These are phyloP conservation scores for Didymella lethalis DNA, from an alignment of 2,329 filamentous ascomycete genomes.

Conservation along the genomic window DNA sequence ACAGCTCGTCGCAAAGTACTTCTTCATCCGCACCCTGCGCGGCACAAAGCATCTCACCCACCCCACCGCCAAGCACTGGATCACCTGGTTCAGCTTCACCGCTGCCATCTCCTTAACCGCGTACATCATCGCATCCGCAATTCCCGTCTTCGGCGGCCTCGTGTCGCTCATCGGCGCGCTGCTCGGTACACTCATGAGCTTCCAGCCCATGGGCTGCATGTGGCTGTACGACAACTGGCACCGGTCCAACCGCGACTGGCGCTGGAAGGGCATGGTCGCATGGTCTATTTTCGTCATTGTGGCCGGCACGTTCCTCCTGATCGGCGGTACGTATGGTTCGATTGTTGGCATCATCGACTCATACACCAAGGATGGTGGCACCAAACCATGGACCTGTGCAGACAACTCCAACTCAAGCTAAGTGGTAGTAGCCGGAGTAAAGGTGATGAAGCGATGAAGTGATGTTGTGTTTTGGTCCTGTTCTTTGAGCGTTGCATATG, in stretches of 20 bases:
- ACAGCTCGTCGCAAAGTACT: slow-evolving; percentile 63
- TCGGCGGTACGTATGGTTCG: slow-evolving; percentile 21
- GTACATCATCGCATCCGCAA: slow-evolving; percentile 22
- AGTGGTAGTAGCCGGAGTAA: neutral
- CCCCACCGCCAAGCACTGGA: slow-evolving; percentile 62
- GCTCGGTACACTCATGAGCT: slow-evolving; percentile 25
- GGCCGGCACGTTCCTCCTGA: slow-evolving; percentile 18
- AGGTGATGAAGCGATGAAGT: neutral
- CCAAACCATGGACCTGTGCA: slow-evolving; percentile 18
- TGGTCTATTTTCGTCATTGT: slow-evolving; percentile 24
- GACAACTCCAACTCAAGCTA: slow-evolving; percentile 23
- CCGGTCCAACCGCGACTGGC: slow-evolving; percentile 12
- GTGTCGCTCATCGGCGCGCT: slow-evolving; percentile 23
- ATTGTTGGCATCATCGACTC: slow-evolving; percentile 20
- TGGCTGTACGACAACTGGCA: slow-evolving; percentile 27
- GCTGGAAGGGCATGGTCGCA: slow-evolving; percentile 22
- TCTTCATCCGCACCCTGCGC: slow-evolving; percentile 64
- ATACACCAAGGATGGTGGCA: slow-evolving; percentile 17
- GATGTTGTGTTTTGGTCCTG: neutral
- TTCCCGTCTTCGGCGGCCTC: slow-evolving; percentile 24
- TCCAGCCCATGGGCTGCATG: slow-evolving; percentile 28
- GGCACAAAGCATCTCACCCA: slow-evolving; percentile 60
- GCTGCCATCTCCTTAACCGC: slow-evolving; percentile 18
- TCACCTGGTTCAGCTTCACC: slow-evolving; percentile 62
- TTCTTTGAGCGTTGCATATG: neutral